Evolutionary conservation across 805 yeast species (phyloP), one percentile per base, ranked within the genome.

Genomic region (Sugiyamaella boreocaroliniensis): DNA sequence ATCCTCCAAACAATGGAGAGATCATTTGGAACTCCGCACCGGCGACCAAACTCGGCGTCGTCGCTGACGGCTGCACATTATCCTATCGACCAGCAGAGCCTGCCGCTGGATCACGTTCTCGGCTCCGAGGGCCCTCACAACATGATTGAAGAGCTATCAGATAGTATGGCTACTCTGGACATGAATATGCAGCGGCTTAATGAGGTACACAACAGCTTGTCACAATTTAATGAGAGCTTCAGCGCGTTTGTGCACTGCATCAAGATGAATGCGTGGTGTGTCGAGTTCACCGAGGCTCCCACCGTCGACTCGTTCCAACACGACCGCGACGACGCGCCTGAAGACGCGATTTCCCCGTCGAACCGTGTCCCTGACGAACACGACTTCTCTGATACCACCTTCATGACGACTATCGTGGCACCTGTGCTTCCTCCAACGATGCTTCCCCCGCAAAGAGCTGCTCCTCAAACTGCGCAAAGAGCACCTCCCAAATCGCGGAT

Each of bases 251-350:
- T 89, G 49, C 87, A 86, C 62, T 96, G 96, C 1, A 68, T 89
- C 48, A 80, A 85, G 64, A 81, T 88, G 67, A 88, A 89, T 62
- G 90, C 95, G 56, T 89, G 93, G 84, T 86, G 96, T 68, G 85
- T 85, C 26, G 89, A 86, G 62, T 86, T 86, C 60, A 58, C 58
- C 9, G 69, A 68, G 37, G 64, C 64, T 4, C 68, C 68, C 9
- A 34, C 55, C 6, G 15, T 51, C 16, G 58, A 55, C 18, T 52
- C 55, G 15, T 58, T 57, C 37, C 19, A n/a, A 15, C 42, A 47
- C 29, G 58, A 55, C 40, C 40, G 55, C 11, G 40, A 19, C 16
- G 47, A 48, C 32, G 18, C 9, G 14, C 40, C 18, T 4, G 54
- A 47, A 20, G 45, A 51, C 16, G 47, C 47, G 15, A 46, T 18